Percentiles rank a stretch among this genome's conserved stretches.
These are phyloP conservation scores for Chaetomium olivaceum DNA, from an alignment of 2,329 filamentous ascomycete genomes.

Conservation along the genomic window DNA sequence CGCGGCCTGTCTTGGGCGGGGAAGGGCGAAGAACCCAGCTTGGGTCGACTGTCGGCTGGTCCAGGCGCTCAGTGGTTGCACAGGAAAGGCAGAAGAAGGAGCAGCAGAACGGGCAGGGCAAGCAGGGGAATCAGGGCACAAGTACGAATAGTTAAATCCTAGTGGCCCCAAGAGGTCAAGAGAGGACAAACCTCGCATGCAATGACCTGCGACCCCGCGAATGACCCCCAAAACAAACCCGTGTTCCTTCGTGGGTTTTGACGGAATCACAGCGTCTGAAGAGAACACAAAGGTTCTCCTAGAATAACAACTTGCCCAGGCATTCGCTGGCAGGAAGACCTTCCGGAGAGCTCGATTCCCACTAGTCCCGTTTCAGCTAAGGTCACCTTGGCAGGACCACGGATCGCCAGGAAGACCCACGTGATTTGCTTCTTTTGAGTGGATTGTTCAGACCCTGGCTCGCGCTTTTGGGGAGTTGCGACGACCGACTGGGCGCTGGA, in stretches of 20 bases:
- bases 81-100: background rate
- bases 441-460: background rate
- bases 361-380: constrained; percentile 22
- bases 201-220: background rate
- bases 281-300: constrained; percentile 1
- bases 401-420: constrained; percentile 17
- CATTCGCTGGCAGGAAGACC: constrained; percentile 14
- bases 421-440: constrained; percentile 19
- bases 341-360: constrained; percentile 5
- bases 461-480: background rate
- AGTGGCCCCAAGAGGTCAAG: background rate
- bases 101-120: background rate
- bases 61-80: constrained; percentile 6
- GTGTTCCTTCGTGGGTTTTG: constrained; percentile 12
- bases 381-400: constrained; percentile 20
- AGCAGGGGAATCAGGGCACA: background rate
- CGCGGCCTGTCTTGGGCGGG: constrained; percentile 7
- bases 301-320: constrained; percentile 17
- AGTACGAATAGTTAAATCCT: background rate
- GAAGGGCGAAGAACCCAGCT: constrained; percentile 12
- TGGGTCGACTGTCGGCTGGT: constrained; percentile 1
- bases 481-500: background rate
- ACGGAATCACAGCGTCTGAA: constrained; percentile 12
- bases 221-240: constrained; percentile 15
- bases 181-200: constrained; percentile 1